Conservation (phyloP, 345 rosid genomes). For the Populus ilicifolia region DNA sequence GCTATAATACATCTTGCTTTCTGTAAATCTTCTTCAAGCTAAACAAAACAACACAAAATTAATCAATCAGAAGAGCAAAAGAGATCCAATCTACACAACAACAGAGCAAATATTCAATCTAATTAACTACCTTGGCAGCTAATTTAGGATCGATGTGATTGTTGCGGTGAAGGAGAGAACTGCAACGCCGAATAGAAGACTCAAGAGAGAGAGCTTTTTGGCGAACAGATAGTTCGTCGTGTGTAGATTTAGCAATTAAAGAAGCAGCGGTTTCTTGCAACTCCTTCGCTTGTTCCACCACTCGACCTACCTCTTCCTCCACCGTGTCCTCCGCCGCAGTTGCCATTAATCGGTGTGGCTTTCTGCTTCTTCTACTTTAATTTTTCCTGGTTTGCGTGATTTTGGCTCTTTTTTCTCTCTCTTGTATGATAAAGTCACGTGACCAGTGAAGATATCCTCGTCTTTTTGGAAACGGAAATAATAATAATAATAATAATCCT, state of each 20-base stretch:
- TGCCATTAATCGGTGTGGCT: not conserved
- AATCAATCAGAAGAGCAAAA: not conserved
- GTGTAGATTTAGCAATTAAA: conserved; percentile 43
- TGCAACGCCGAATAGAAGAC: conserved; percentile 65
- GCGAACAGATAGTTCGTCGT: conserved; percentile 65
- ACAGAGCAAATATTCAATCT: not conserved
- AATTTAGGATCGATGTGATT: conserved; percentile 47
- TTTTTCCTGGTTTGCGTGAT: not conserved
- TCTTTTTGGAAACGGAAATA: not conserved
- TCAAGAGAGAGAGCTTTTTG: conserved; percentile 67
- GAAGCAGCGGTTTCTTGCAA: conserved; percentile 70
- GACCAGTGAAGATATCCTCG: not conserved
- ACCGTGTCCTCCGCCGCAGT: conserved; percentile 24
- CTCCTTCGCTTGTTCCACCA: conserved; percentile 68
- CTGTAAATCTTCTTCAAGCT: conserved; percentile 88
- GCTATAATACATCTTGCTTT: conserved; percentile 60
- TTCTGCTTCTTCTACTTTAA: not conserved
- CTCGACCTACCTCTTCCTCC: conserved; percentile 64
- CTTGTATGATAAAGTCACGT: not conserved
- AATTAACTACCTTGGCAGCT: conserved; percentile 49
- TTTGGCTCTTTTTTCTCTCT: not conserved
- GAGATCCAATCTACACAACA: not conserved
- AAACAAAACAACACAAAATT: not conserved
- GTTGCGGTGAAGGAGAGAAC: conserved; percentile 33
- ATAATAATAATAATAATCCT: not conserved